phyloP scores from a whole-genome alignment of 116 monocot genomes.

The Dioscorea cayenensis region DNA sequence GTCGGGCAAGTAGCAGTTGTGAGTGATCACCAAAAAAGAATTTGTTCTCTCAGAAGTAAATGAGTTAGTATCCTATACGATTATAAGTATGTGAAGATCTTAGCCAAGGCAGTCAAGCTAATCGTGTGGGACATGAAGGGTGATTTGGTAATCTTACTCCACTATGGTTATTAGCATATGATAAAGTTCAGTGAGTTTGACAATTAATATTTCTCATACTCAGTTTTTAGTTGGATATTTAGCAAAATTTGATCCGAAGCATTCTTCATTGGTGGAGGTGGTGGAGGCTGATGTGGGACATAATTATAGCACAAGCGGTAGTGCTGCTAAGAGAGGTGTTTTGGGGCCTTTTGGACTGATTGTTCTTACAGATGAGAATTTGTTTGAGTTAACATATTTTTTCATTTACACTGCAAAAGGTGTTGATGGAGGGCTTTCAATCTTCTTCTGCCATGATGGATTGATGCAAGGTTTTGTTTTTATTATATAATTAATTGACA shows the following conservation, averaged over 20 bases:
- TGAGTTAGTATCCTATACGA: too few relatives aligned
- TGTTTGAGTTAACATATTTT: conserved; percentile 39
- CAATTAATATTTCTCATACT: too few relatives aligned
- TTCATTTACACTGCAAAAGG: conserved; percentile 40
- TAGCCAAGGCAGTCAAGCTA: too few relatives aligned
- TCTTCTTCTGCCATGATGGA: conserved; percentile 58
- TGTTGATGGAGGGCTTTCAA: conserved; percentile 18
- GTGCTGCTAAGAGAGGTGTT: conserved; percentile 30
- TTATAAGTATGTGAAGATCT: too few relatives aligned
- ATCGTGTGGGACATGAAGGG: too few relatives aligned
- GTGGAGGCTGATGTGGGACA: conserved; percentile 33
- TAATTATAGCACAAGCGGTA: conserved; percentile 43
- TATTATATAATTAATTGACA: neutral
- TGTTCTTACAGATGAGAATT: conserved; percentile 32
- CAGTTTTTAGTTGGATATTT: conserved; percentile 40
- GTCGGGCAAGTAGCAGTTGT: too few relatives aligned
- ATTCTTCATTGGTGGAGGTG: conserved; percentile 7
- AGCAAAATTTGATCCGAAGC: conserved; percentile 35
- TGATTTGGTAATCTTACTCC: too few relatives aligned
- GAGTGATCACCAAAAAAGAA: too few relatives aligned
- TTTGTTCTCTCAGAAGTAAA: too few relatives aligned
- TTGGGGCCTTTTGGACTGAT: conserved; percentile 60
- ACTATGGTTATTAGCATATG: too few relatives aligned
- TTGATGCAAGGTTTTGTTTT: conserved; percentile 8
- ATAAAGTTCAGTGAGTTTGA: too few relatives aligned